These are phyloP conservation scores for Rhizopus microsporus DNA, from an alignment of 371 early-diverging fungal species.

Conservation along the genomic window DNA sequence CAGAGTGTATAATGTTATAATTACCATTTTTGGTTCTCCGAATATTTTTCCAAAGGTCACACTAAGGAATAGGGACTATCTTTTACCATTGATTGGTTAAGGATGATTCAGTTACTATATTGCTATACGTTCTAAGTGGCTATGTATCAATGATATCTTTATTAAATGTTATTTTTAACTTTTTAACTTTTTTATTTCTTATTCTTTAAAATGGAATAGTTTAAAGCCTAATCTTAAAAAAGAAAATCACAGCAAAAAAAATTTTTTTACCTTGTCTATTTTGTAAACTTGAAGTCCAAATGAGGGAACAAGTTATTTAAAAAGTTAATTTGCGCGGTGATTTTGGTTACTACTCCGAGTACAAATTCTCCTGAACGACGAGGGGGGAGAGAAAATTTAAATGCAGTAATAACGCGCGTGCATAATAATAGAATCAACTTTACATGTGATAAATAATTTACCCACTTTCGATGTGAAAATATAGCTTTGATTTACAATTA, in stretches of 20 bases:
- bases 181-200: background rate
- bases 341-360: slow-evolving; percentile 12
- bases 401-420: too few relatives aligned
- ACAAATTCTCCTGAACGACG: background rate
- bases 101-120: background rate
- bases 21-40: background rate
- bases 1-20: too few relatives aligned
- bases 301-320: background rate
- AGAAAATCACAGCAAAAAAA: background rate
- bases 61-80: background rate
- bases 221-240: background rate
- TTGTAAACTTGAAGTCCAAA: background rate
- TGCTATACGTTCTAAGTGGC: background rate
- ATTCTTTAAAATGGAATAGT: background rate
- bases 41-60: background rate
- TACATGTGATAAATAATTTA: too few relatives aligned
- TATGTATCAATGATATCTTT: background rate
- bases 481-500: background rate
- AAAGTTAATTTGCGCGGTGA: slow-evolving; percentile 15
- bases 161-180: background rate
- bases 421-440: too few relatives aligned
- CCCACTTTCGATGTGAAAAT: too few relatives aligned
- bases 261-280: slow-evolving; percentile 1
- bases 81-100: background rate
- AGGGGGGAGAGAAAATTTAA: too few relatives aligned